Conservation (phyloP, 2,329 filamentous ascomycete species). For the Diaporthe vexans region DNA sequence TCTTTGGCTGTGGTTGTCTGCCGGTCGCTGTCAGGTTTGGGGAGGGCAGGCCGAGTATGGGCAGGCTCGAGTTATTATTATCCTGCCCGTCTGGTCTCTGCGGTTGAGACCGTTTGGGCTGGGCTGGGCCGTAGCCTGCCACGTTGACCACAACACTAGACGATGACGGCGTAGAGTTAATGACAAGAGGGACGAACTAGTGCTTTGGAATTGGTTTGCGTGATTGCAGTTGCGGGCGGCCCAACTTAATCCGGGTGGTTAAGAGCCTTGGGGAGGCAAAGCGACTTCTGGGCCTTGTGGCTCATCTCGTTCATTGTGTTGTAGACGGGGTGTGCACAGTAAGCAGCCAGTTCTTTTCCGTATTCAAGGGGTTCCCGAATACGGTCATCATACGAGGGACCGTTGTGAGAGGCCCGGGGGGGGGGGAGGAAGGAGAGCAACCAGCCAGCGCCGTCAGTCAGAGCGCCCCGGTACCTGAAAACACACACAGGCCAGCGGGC, state of each 20-base stretch:
- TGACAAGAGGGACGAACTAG: slow-evolving; percentile 10
- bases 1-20: slow-evolving; percentile 27
- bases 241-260: background rate
- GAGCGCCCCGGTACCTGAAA: slow-evolving; percentile 4
- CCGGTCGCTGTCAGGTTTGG: background rate
- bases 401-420: background rate
- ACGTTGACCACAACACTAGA: slow-evolving; percentile 6
- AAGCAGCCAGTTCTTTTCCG: slow-evolving; percentile 25
- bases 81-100: slow-evolving; percentile 29
- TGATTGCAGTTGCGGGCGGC: slow-evolving; percentile 6
- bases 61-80: slow-evolving; percentile 29
- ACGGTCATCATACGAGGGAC: slow-evolving; percentile 28
- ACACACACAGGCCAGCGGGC: slow-evolving; percentile 7
- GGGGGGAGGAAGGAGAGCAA: background rate
- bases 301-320: background rate
- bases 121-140: background rate
- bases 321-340: background rate
- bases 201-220: background rate
- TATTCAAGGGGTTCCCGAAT: slow-evolving; percentile 8
- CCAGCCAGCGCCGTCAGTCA: background rate
- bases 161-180: slow-evolving; percentile 19
- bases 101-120: slow-evolving; percentile 17
- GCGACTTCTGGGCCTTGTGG: background rate
- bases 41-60: background rate
- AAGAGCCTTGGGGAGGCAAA: background rate